Base-by-base conservation (phyloP, 768 basidiomycete genomes). In the Leucosporidium yakuticum region DNA sequence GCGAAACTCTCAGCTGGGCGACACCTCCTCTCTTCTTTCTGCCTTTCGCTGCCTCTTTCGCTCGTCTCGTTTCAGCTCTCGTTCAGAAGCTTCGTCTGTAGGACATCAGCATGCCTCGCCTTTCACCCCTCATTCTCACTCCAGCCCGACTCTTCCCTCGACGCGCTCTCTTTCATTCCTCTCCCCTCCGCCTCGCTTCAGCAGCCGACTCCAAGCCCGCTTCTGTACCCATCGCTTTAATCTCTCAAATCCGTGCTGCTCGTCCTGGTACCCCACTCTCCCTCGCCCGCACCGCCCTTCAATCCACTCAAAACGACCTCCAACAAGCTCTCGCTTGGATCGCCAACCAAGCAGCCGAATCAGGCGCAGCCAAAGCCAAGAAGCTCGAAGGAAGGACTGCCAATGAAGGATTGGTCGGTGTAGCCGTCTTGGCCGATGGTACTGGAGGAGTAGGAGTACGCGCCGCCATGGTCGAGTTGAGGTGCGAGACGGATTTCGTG, bases 401-500 rank as follows among this genome's bases (percentile, higher is more conserved):
- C 4, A 83, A 83, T 27, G 86, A 96, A 74, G 94, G 95, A 3
- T 81, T 92, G 23, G 82, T 97, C 49, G 87, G 86, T 63, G 81
- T 88, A n/a, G 86, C 85, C 54, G 79, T 91, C 17, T 83, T 95
- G 29, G 86, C 89, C 23, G 81, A 83, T 20, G 89, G 72, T 14
- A 88, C 21, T 79, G 78, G 79, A 11, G 78, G 77, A 25, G 83
- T 82, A 2, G 82, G 84, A 49, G 79, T 89, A 47, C 85, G 90
- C 48, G 91, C 89, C 17, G 86, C 88, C 25, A 88, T 96, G 84
- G 81, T 97, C 65, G 94, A 98, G 79, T 81, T 96, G 69, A 91
- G 90, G 74, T 97, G 94, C 81, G 94, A 98, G 81, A 96, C 94
- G 62, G 94, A 98, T 80, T 98, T 96, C 77, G 94, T 98, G 34